These are phyloP conservation scores for Nephelium lappaceum DNA, from an alignment of 345 rosid genomes.

Conservation along the genomic window DNA sequence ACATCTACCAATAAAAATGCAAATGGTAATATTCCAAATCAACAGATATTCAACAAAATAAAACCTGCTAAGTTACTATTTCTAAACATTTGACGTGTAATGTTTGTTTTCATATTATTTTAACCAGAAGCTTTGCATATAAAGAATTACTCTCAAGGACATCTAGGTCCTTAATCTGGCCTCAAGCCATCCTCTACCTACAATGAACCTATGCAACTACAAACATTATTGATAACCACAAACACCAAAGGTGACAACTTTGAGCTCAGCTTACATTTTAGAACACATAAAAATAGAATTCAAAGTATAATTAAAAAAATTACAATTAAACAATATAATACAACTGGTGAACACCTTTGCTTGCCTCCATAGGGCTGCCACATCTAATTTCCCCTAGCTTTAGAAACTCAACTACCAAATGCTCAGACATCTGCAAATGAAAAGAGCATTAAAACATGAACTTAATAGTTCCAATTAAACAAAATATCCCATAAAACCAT, in stretches of 20 bases:
- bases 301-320: neutral
- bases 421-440: conserved; percentile 43
- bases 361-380: conserved; percentile 54
- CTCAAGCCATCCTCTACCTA: conserved; percentile 4
- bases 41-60: conserved; percentile 1
- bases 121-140: neutral
- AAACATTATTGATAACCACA: neutral
- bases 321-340: no score
- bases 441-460: neutral
- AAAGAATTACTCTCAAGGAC: neutral
- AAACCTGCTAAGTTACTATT: neutral
- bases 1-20: conserved; percentile 49
- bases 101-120: neutral
- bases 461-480: neutral
- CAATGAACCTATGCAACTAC: neutral
- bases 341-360: conserved; percentile 50
- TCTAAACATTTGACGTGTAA: neutral
- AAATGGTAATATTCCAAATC: conserved; percentile 3
- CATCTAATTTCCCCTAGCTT: conserved; percentile 60
- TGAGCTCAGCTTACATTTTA: neutral
- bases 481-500: no score
- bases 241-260: neutral
- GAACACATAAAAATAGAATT: neutral
- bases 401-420: conserved; percentile 53
- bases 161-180: neutral